A percentile compares a stretch with the other conserved stretches of the same genome.
These are phyloP conservation scores for Lachancea meyersii DNA, from an alignment of 805 yeast species.

Conservation along the genomic window DNA sequence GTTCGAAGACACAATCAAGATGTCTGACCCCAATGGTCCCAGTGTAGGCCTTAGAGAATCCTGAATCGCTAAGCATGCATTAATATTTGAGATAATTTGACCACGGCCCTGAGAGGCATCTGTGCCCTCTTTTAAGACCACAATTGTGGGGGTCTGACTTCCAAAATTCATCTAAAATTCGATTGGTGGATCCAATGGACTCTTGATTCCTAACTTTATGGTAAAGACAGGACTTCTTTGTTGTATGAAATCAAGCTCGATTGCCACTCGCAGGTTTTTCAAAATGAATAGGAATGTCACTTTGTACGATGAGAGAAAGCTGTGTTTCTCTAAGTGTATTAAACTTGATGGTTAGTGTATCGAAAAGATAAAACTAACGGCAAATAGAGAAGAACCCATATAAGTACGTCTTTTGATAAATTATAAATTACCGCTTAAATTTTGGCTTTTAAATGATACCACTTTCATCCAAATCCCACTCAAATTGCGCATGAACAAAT, in stretches of 20 bases:
- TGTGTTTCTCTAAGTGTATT: no score
- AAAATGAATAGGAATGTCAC: neutral
- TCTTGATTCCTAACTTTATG: neutral
- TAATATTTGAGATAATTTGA: constrained; percentile 89
- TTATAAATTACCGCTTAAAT: no score
- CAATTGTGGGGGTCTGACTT: constrained; percentile 95
- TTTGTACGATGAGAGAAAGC: neutral
- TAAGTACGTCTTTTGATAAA: no score
- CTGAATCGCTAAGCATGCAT: constrained; percentile 95
- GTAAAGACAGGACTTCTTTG: neutral
- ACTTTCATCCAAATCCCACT: no score
- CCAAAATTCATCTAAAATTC: constrained; percentile 61
- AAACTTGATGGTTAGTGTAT: no score
- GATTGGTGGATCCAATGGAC: neutral
- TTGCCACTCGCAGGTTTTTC: constrained; percentile 4
- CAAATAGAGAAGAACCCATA: no score
- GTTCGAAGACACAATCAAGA: constrained; percentile 72
- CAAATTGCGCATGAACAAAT: no score
- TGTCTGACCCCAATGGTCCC: constrained; percentile 97
- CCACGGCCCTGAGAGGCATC: constrained; percentile 96
- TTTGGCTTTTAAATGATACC: no score
- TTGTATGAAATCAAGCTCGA: neutral
- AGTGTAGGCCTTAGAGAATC: constrained; percentile 91
- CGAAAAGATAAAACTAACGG: no score
- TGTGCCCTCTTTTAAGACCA: constrained; percentile 95